Conservation (phyloP, 371 early-diverging fungal species). For the Mucor ambiguus region DNA sequence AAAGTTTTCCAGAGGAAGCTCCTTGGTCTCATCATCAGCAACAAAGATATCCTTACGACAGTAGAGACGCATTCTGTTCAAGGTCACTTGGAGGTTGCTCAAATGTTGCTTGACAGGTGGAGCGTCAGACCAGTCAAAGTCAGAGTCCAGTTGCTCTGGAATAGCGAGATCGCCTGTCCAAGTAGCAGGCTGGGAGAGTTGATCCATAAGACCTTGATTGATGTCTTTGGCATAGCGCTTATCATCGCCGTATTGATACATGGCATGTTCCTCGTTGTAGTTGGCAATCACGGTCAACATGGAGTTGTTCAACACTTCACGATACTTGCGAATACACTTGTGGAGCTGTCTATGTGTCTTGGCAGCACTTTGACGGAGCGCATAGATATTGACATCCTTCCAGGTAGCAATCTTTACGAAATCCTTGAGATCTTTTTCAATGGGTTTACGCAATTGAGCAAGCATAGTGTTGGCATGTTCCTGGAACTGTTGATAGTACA, state of each 20-base stretch:
- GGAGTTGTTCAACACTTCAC: slow-evolving; percentile 73
- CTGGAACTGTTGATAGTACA: slow-evolving; percentile 83
- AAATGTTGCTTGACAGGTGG: slow-evolving; percentile 40
- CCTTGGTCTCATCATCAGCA: slow-evolving; percentile 19
- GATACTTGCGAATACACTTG: slow-evolving; percentile 89
- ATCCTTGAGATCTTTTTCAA: slow-evolving; percentile 88
- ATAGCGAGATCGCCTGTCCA: slow-evolving; percentile 34
- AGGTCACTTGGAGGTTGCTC: slow-evolving; percentile 37
- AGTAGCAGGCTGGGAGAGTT: slow-evolving; percentile 32
- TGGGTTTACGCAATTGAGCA: slow-evolving; percentile 66
- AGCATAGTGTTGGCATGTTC: slow-evolving; percentile 58
- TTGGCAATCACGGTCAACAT: slow-evolving; percentile 75
- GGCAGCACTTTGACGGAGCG: slow-evolving; percentile 87
- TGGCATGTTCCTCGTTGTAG: slow-evolving; percentile 59
- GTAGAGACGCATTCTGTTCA: slow-evolving; percentile 35
- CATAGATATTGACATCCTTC: slow-evolving; percentile 97
- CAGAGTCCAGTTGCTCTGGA: slow-evolving; percentile 2
- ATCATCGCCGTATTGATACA: slow-evolving; percentile 57
- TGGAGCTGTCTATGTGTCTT: slow-evolving; percentile 89
- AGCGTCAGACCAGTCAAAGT: slow-evolving; percentile 20
- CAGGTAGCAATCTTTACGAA: slow-evolving; percentile 95
- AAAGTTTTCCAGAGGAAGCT: slow-evolving; percentile 46
- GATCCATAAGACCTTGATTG: slow-evolving; percentile 36
- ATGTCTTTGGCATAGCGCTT: slow-evolving; percentile 44
- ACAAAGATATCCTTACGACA: slow-evolving; percentile 42